phyloP scores from a whole-genome alignment of 768 basidiomycete species.

The Clitopilus passeckerianus region DNA sequence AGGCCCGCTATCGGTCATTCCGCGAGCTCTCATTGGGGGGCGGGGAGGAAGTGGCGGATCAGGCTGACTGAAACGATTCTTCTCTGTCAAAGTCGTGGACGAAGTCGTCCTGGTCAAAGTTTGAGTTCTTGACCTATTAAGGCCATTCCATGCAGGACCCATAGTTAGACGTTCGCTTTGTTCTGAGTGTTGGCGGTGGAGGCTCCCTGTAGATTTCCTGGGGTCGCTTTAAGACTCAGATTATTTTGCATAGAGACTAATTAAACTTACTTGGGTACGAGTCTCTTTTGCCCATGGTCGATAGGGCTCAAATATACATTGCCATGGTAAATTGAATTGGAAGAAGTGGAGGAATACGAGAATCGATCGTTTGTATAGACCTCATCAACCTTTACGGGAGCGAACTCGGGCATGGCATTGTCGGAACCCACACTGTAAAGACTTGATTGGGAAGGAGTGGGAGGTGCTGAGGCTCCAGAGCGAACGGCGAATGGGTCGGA shows the following conservation, averaged over 20 bases:
- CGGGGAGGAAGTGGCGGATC: constrained; percentile 23
- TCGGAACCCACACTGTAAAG: constrained; percentile 52
- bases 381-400: constrained; percentile 31
- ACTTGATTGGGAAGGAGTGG: constrained; percentile 36
- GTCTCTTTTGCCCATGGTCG: neutral
- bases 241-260: neutral
- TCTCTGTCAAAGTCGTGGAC: constrained; percentile 24
- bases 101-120: constrained; percentile 22
- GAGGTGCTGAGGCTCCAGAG: constrained; percentile 34
- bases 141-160: constrained; percentile 18
- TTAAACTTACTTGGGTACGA: constrained; percentile 1
- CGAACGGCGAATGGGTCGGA: constrained; percentile 59
- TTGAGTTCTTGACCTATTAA: constrained; percentile 10
- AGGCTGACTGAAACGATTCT: constrained; percentile 27
- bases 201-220: constrained; percentile 24
- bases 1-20: constrained; percentile 39
- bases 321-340: constrained; percentile 38
- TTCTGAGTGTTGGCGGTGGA: constrained; percentile 22
- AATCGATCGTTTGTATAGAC: constrained; percentile 32
- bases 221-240: constrained; percentile 1
- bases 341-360: constrained; percentile 57
- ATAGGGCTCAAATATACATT: constrained; percentile 19
- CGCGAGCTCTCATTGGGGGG: constrained; percentile 41
- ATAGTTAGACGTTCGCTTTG: constrained; percentile 13
- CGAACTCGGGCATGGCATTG: constrained; percentile 40